Percentiles rank a stretch among this genome's conserved stretches.
Evolutionary conservation across 805 yeast species (phyloP).

Genomic region (Teunomyces lycoperdinae): DNA sequence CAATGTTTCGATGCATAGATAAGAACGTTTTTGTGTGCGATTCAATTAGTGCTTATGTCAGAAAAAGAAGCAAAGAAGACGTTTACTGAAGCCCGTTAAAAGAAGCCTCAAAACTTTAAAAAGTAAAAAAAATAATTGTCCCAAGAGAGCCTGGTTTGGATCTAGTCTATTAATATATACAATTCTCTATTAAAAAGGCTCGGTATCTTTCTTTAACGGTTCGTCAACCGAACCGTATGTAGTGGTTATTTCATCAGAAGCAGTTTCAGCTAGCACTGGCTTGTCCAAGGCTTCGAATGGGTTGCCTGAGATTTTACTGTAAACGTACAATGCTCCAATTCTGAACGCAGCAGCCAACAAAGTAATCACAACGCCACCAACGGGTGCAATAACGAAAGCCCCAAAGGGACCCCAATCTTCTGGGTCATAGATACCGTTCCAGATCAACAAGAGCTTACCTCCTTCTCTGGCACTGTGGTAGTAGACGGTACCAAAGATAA

Average conservation of each 20-base stretch:
- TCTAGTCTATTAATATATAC: neutral
- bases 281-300: slow-evolving; percentile 47
- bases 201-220: slow-evolving; percentile 4
- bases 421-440: slow-evolving; percentile 73
- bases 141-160: no score
- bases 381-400: slow-evolving; percentile 88
- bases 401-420: slow-evolving; percentile 94
- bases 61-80: neutral
- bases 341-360: slow-evolving; percentile 50
- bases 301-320: slow-evolving; percentile 32
- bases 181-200: neutral
- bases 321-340: slow-evolving; percentile 28
- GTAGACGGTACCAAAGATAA: slow-evolving; percentile 80
- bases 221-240: slow-evolving; percentile 19
- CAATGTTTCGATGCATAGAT: slow-evolving; percentile 2
- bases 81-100: no score
- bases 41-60: neutral
- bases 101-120: no score
- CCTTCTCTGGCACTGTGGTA: slow-evolving; percentile 73
- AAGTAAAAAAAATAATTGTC: no score
- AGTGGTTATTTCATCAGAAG: slow-evolving; percentile 7
- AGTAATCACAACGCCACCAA: slow-evolving; percentile 68
- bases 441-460: slow-evolving; percentile 66
- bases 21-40: neutral
- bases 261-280: slow-evolving; percentile 21